Evolutionary conservation across 345 rosid genomes (phyloP).

Genomic region (Sonneratia alba): DNA sequence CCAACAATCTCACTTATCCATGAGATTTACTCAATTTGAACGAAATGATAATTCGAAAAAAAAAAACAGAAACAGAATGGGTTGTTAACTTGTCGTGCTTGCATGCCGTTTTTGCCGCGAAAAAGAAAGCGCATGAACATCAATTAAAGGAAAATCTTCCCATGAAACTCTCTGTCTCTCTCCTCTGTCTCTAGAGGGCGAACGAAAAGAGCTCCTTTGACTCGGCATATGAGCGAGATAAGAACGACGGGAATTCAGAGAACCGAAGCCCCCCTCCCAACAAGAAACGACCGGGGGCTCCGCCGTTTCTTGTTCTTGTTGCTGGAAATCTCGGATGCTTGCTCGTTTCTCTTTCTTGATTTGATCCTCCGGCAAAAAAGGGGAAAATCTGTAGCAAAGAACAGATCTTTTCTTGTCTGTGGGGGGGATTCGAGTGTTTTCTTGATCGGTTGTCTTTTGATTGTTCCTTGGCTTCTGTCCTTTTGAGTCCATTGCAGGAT

Average conservation of each 20-base stretch:
- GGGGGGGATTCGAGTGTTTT: not conserved
- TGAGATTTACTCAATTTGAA: too few relatives aligned
- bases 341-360: too few relatives aligned
- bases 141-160: not conserved
- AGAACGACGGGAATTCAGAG: not conserved
- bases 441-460: not conserved
- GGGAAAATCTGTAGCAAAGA: too few relatives aligned
- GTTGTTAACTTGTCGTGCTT: not conserved
- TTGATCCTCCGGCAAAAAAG: too few relatives aligned
- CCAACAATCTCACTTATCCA: too few relatives aligned
- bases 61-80: not conserved
- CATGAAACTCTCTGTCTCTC: not conserved
- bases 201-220: conserved; percentile 1
- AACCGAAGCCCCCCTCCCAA: not conserved
- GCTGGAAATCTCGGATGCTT: too few relatives aligned
- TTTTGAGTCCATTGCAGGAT: not conserved
- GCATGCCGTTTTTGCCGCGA: not conserved
- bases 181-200: not conserved
- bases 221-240: not conserved
- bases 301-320: conserved; percentile 5
- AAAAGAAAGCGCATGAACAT: not conserved
- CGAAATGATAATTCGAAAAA: too few relatives aligned
- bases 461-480: not conserved
- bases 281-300: conserved; percentile 1
- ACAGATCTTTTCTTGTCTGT: too few relatives aligned